These are phyloP conservation scores for Adansonia madagascariensis DNA, from an alignment of 441 rosid species.

Conservation along the genomic window DNA sequence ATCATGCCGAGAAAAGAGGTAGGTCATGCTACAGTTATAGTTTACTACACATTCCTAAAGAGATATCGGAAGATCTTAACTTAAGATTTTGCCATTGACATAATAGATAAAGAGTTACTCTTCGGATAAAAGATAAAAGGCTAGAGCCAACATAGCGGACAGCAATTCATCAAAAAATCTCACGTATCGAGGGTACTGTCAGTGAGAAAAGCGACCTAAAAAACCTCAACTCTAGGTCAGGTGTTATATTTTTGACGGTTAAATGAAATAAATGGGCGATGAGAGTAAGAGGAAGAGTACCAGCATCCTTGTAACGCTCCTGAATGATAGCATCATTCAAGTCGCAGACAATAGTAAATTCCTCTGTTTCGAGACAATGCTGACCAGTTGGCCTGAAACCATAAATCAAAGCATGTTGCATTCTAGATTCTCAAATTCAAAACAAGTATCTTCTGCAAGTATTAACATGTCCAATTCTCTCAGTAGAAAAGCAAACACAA, in stretches of 20 bases:
- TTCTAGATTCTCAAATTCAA: not conserved
- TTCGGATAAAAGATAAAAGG: not conserved
- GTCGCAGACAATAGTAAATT: slow-evolving; percentile 74
- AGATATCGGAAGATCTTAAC: not conserved
- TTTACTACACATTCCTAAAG: not conserved
- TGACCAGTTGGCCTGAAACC: slow-evolving; percentile 79
- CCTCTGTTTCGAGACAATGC: slow-evolving; percentile 86
- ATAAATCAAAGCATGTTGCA: slow-evolving; percentile 7
- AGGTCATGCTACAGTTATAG: not conserved
- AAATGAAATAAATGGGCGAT: not conserved
- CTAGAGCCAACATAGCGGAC: not conserved
- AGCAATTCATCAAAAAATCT: not conserved
- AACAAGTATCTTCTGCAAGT: not conserved
- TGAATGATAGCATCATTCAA: slow-evolving; percentile 76
- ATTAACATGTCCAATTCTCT: not conserved
- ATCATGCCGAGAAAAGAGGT: not conserved
- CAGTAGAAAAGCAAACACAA: not conserved
- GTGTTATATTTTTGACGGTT: not conserved
- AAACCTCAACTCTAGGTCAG: not conserved
- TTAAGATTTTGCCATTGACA: not conserved
- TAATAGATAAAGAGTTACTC: not conserved
- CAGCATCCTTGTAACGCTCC: slow-evolving; percentile 93
- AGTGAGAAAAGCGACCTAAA: not conserved
- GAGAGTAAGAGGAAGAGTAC: slow-evolving; percentile 37
- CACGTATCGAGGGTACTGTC: not conserved